These are phyloP conservation scores for Daldinia bambusicola DNA, from an alignment of 495 filamentous ascomycete genomes.

Conservation along the genomic window DNA sequence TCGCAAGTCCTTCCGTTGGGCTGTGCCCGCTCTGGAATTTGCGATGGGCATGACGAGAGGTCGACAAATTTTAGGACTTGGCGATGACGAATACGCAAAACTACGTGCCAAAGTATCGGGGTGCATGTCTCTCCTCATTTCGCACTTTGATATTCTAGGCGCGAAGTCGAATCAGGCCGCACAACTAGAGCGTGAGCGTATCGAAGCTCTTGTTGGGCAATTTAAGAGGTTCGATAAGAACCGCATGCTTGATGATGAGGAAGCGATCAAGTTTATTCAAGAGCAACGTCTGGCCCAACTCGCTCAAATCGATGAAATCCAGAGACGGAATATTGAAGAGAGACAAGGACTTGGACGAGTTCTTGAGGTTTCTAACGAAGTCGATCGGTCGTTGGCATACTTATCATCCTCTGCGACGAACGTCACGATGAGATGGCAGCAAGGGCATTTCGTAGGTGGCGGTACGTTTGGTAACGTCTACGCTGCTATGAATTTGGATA, in stretches of 20 bases:
- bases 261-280: constrained; percentile 76
- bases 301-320: constrained; percentile 75
- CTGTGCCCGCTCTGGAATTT: constrained; percentile 93
- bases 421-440: constrained; percentile 95
- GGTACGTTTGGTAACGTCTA: constrained; percentile 98
- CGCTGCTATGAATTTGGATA: constrained; percentile 95
- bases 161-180: constrained; percentile 91
- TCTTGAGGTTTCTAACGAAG: constrained; percentile 92
- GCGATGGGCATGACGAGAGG: constrained; percentile 96
- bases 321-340: constrained; percentile 85
- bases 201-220: constrained; percentile 79
- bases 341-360: constrained; percentile 89
- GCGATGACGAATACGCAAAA: constrained; percentile 82
- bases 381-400: constrained; percentile 92
- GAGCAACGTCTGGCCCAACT: constrained; percentile 78
- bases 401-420: constrained; percentile 94
- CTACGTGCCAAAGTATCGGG: constrained; percentile 90
- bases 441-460: constrained; percentile 95
- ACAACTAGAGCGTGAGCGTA: constrained; percentile 77
- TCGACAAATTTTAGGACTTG: constrained; percentile 86
- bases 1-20: constrained; percentile 95
- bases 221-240: constrained; percentile 79
- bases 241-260: constrained; percentile 82
- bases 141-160: constrained; percentile 99
- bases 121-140: constrained; percentile 97